Base-by-base conservation (phyloP, 2,329 filamentous ascomycete species). In the Didymella arachidicola region DNA sequence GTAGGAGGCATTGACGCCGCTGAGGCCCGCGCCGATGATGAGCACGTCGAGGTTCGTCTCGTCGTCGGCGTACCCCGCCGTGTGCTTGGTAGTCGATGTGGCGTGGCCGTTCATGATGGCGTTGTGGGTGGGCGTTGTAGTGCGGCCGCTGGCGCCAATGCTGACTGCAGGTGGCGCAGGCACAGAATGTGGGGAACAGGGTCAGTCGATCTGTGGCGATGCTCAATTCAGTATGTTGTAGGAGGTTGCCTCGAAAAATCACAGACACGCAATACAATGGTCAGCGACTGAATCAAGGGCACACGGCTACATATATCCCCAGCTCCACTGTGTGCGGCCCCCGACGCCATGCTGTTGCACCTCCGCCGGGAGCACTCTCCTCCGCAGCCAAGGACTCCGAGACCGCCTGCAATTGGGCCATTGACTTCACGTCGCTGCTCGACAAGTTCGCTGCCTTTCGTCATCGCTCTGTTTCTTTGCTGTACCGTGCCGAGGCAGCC, bases 1-100 rank as follows among this genome's bases (percentile, higher is more conserved):
- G 69, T 93, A 92, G 14, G 85, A 89, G 12, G 87, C 81, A 65
- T 92, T 92, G 78, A 93, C 89, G 52, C 90, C 90, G 6, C 88
- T 89, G 53, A 93, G 86, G 11, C 90, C 90, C 2, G 89, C 89
- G 12, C 90, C 90, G 51, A 93, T 78, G 65, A 93, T 86, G 67
- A 91, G 61, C 27, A 81, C 70, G 64, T 82, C 80, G 64, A 74
- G 79, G 41, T 64, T 51, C 5, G 57, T 56, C 18, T 44, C 48
- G 30, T 60, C 53, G 47, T 60, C 52, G 16, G 36, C 52, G 36
- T 56, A 43, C 57, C 65, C 63, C 34, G 44, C 63, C 53, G 55
- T 67, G 48, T 39, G 47, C 7, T 56, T 48, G 29, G 14, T 29
- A 14, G 62, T 43, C 26, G 27, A 4, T 6, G 52, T 52, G 55